phyloP scores from a whole-genome alignment of 345 rosid genomes.

The Hibiscus mutabilis region DNA sequence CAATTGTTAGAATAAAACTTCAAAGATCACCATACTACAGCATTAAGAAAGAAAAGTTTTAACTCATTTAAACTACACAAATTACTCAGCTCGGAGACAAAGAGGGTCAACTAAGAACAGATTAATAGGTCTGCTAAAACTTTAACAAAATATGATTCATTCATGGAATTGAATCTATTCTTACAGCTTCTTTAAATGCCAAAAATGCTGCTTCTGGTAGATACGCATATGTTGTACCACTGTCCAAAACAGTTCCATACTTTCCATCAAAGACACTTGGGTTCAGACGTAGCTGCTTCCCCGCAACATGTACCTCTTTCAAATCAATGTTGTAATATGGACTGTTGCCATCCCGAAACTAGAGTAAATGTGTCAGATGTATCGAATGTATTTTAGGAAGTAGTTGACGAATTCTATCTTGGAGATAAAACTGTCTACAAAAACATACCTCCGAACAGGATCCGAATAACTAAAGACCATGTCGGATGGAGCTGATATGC shows the following conservation, averaged over 20 bases:
- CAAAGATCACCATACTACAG: not conserved
- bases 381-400: conserved; percentile 50
- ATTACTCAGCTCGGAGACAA: not conserved
- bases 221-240: conserved; percentile 95
- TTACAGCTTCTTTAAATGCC: conserved; percentile 77
- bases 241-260: conserved; percentile 75
- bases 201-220: conserved; percentile 76
- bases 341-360: conserved; percentile 99
- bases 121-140: not conserved
- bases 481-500: conserved; percentile 53
- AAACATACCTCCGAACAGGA: conserved; percentile 77
- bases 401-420: conserved; percentile 23
- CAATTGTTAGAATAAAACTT: conserved; percentile 9
- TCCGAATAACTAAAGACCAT: conserved; percentile 67
- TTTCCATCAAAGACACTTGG: conserved; percentile 67
- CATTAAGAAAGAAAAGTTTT: not conserved
- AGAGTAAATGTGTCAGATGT: conserved; percentile 90
- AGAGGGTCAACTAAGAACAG: not conserved
- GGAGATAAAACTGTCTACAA: conserved; percentile 21
- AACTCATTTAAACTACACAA: conserved; percentile 2
- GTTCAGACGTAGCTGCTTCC: conserved; percentile 59
- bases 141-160: not conserved
- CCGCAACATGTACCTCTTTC: conserved; percentile 88
- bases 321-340: conserved; percentile 95
- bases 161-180: conserved; percentile 20